Conservation (phyloP, 2,329 filamentous ascomycete species). For the Pseudodiploospora longispora region DNA sequence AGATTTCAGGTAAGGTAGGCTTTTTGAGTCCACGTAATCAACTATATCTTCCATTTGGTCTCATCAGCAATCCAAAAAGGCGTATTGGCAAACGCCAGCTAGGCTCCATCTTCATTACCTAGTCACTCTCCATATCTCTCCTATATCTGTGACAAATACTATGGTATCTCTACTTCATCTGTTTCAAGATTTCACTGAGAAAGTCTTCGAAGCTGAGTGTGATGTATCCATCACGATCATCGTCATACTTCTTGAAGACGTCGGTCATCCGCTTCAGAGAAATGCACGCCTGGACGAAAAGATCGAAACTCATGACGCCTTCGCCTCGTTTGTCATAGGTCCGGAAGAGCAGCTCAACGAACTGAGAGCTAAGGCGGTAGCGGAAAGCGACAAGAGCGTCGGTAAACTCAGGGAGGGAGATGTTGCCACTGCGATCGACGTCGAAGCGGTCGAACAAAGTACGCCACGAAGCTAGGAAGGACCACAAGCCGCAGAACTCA, state of each 20-base stretch:
- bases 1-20: too few species aligned
- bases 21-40: too few species aligned
- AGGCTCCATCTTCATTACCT: too few species aligned
- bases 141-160: slow-evolving; percentile 19
- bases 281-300: slow-evolving; percentile 97
- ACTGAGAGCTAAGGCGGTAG: slow-evolving; percentile 77
- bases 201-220: slow-evolving; percentile 78
- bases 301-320: slow-evolving; percentile 78
- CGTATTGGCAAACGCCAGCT: too few species aligned
- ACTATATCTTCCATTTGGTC: background rate
- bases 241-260: slow-evolving; percentile 97
- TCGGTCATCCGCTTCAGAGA: slow-evolving; percentile 97
- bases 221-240: slow-evolving; percentile 90
- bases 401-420: slow-evolving; percentile 77
- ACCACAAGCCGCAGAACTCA: slow-evolving; percentile 95
- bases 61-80: background rate
- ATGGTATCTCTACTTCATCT: slow-evolving; percentile 33
- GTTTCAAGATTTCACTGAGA: slow-evolving; percentile 58
- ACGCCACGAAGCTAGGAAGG: slow-evolving; percentile 90
- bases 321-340: slow-evolving; percentile 75
- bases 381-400: slow-evolving; percentile 90
- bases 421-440: slow-evolving; percentile 76
- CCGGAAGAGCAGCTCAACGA: slow-evolving; percentile 76
- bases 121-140: too few species aligned
- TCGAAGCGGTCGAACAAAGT: slow-evolving; percentile 94